A percentile compares a stretch with the other conserved stretches of the same genome.
phyloP scores from a whole-genome alignment of 2,329 filamentous ascomycete genomes.

The Pseudogymnoascus sp. region DNA sequence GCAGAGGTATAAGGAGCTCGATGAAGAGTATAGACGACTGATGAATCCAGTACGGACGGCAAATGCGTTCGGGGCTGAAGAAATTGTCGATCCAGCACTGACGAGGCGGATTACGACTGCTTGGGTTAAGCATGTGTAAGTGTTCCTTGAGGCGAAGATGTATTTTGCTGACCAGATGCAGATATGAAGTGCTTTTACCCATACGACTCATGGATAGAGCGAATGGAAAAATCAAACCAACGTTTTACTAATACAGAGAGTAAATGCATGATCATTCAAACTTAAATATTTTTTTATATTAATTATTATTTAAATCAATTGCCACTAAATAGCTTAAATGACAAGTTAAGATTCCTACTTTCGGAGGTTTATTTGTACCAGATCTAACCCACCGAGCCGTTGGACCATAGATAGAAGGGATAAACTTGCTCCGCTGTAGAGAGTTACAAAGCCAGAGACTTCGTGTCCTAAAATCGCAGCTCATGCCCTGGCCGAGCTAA shows the following conservation, averaged over 20 bases:
- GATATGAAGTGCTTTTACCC: slow-evolving; percentile 22
- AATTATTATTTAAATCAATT: not conserved
- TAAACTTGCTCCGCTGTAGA: not conserved
- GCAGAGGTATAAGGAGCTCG: slow-evolving; percentile 41
- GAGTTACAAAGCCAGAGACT: not conserved
- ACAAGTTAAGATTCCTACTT: not conserved
- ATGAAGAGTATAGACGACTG: slow-evolving; percentile 49
- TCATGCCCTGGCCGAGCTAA: not conserved
- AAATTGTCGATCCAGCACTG: slow-evolving; percentile 54
- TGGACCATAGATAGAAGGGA: not conserved
- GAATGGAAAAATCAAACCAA: slow-evolving; percentile 33
- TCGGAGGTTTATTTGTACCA: not conserved
- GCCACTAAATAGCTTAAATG: not conserved
- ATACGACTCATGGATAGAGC: slow-evolving; percentile 27
- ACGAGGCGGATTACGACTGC: slow-evolving; percentile 45
- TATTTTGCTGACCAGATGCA: slow-evolving; percentile 23
- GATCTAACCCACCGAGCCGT: not conserved
- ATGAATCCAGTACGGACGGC: slow-evolving; percentile 59
- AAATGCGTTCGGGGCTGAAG: slow-evolving; percentile 54
- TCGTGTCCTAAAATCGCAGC: not conserved
- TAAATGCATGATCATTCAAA: not conserved
- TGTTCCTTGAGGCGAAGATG: slow-evolving; percentile 26
- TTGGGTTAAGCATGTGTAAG: slow-evolving; percentile 46
- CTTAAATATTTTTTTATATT: not conserved
- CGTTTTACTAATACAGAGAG: slow-evolving; percentile 26